phyloP scores from a whole-genome alignment of 2,329 filamentous ascomycete species.

The Claviceps sorghi region DNA sequence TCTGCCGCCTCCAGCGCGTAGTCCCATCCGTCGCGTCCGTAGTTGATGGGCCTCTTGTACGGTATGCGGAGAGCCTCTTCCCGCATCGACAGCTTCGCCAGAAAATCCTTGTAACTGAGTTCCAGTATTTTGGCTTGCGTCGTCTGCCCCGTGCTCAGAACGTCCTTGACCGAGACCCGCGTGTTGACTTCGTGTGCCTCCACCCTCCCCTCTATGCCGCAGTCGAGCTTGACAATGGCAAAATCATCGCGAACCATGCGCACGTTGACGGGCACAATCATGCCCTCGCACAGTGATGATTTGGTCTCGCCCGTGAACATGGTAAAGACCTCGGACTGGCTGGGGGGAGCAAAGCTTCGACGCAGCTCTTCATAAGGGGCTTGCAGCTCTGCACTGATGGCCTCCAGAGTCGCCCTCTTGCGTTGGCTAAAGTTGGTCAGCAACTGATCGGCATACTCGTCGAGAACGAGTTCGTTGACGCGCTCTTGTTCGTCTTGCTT shows the following conservation, averaged over 20 bases:
- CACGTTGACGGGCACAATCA: slow-evolving; percentile 84
- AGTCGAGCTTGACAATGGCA: slow-evolving; percentile 85
- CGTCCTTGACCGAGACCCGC: slow-evolving; percentile 53
- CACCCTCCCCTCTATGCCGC: slow-evolving; percentile 79
- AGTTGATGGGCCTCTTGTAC: slow-evolving; percentile 54
- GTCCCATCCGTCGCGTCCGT: slow-evolving; percentile 75
- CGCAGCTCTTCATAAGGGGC: slow-evolving; percentile 89
- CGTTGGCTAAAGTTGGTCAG: slow-evolving; percentile 85
- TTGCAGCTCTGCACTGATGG: slow-evolving; percentile 84
- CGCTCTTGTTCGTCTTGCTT: slow-evolving; percentile 87
- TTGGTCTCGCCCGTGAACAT: slow-evolving; percentile 92
- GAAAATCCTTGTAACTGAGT: slow-evolving; percentile 74
- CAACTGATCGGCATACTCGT: slow-evolving; percentile 93
- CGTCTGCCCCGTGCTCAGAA: slow-evolving; percentile 69
- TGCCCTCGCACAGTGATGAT: slow-evolving; percentile 69
- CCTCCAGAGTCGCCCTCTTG: slow-evolving; percentile 91
- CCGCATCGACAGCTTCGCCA: slow-evolving; percentile 68
- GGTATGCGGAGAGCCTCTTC: slow-evolving; percentile 67
- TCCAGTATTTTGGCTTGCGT: slow-evolving; percentile 77
- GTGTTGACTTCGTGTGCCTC: slow-evolving; percentile 71
- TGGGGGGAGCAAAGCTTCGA: slow-evolving; percentile 57
- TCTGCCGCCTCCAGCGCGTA: slow-evolving; percentile 66
- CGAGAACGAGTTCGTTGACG: slow-evolving; percentile 88
- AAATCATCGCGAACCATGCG: slow-evolving; percentile 84
- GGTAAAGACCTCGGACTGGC: slow-evolving; percentile 72